Percentiles rank a stretch among this genome's conserved stretches.
Conservation (phyloP, 1,139 yeast genomes). For the Candida buenavistaensis region DNA sequence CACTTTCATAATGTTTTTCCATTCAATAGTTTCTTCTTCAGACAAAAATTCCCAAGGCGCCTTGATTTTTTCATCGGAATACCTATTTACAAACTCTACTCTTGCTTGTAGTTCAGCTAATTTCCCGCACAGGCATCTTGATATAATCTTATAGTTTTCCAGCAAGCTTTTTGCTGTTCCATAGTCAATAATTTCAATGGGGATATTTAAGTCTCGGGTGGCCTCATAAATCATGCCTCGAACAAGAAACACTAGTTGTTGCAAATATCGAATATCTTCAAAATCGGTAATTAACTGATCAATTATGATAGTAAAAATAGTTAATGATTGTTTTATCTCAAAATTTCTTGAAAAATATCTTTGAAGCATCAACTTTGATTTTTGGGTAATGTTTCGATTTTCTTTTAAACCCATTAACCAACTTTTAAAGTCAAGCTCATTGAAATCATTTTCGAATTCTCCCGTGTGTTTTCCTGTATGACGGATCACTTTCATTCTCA, state of each 20-base stretch:
- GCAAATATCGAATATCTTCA: conserved; percentile 7
- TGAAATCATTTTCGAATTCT: conserved; percentile 4
- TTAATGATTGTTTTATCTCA: conserved; percentile 5
- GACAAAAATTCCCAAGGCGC: conserved; percentile 14
- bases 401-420: conserved; percentile 14
- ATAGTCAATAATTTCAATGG: conserved; percentile 19
- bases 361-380: conserved; percentile 16
- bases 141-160: conserved; percentile 30
- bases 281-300: conserved; percentile 10
- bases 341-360: conserved; percentile 14
- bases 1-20: too few species aligned
- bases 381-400: conserved; percentile 11
- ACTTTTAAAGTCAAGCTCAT: conserved; percentile 17
- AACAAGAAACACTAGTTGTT: conserved; percentile 15
- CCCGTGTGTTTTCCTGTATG: conserved; percentile 14
- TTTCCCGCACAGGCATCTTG: conserved; percentile 21
- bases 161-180: conserved; percentile 14
- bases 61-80: conserved; percentile 2
- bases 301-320: conserved; percentile 8
- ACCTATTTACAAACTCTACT: conserved; percentile 14
- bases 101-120: conserved; percentile 23
- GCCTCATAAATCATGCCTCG: conserved; percentile 29
- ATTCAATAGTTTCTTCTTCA: conserved; percentile 15
- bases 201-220: conserved; percentile 21
- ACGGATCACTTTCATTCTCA: conserved; percentile 31